Conservation (phyloP, 352 stramenopile species). For the Peronosclerospora sorghi region DNA sequence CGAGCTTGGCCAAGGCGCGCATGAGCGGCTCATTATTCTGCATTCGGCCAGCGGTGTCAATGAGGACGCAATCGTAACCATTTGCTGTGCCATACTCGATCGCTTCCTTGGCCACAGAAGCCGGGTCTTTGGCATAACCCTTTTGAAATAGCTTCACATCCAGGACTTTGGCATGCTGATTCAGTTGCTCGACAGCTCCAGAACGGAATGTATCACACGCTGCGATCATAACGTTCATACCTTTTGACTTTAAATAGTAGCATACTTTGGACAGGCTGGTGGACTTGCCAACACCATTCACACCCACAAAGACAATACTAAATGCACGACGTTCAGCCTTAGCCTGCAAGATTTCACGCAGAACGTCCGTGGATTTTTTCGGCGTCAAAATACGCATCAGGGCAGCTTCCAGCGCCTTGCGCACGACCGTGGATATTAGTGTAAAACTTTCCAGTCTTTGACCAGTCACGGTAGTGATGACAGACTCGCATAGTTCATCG, state of each 20-base stretch:
- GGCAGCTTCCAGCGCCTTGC: conserved; percentile 90
- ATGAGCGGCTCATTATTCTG: conserved; percentile 99
- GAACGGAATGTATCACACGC: conserved; percentile 98
- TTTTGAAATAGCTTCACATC: conserved; percentile 94
- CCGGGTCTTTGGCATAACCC: conserved; percentile 95
- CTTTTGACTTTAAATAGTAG: conserved; percentile 98
- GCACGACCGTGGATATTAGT: conserved; percentile 84
- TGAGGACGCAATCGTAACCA: conserved; percentile 94
- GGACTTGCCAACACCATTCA: conserved; percentile 99
- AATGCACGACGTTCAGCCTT: conserved; percentile 87
- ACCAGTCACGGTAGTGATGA: conserved; percentile 88
- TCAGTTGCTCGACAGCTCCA: conserved; percentile 97
- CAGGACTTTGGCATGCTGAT: conserved; percentile 94
- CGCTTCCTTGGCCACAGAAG: conserved; percentile 89
- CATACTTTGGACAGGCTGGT: conserved; percentile 97
- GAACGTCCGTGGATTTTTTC: conserved; percentile 92
- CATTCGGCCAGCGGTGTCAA: conserved; percentile 98
- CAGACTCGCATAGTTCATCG: conserved; percentile 91
- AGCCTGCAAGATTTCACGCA: conserved; percentile 88
- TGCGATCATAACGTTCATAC: conserved; percentile 91
- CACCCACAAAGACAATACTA: conserved; percentile 97
- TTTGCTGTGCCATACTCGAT: conserved; percentile 92
- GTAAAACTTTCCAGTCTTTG: conserved; percentile 94
- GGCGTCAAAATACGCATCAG: conserved; percentile 92
- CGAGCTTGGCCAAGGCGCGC: conserved; percentile 94